Base-by-base conservation (phyloP, 2,329 filamentous ascomycete species). In the Pseudogymnoascus verrucosus region DNA sequence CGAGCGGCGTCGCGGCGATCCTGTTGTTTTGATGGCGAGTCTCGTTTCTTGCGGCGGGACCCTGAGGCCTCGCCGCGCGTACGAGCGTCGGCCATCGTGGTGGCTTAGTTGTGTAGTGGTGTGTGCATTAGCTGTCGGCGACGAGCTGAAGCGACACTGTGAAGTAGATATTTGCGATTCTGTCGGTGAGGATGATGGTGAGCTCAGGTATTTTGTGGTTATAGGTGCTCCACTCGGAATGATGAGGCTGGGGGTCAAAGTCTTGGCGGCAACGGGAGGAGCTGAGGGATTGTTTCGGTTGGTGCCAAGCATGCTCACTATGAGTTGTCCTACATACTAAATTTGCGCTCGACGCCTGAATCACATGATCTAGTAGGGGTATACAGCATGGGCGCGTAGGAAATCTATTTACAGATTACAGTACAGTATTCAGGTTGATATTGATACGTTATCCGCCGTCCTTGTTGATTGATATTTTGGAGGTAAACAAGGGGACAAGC, bases 21-120 rank as follows among this genome's bases (percentile, higher is more conserved):
- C 51, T 57, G 51, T 57, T 57, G 51, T 57, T 57, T 57, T 57
- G 51, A 57, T 34, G 51, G 51, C 26, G 47, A 57, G 26, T 57
- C 47, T 57, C 47, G 47, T 57, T 57, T 57, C 47, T 57, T 57
- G 47, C 47, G 47, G 47, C 47, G 47, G 26, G 47, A 11, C 44
- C 44, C 23, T 16, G 44, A 31, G 7, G 44, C 44, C 23, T 54
- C 44, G 5, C 44, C 44, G 44, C 23, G 44, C 44, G 44, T 7
- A 54, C 44, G 44, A 54, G 44, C 23, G 23, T 54, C 44, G 44
- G 44, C 44, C 44, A 54, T 54, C 44, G 44, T 54, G 12, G 44
- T 54, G 44, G 44, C 44, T 54, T 54, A 54, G 44, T 54, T 54
- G 23, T 54, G 23, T 54, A 54, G 44, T 54, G 23, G 44, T 31